These are phyloP conservation scores for Verticillium tricorpus DNA, from an alignment of 2,329 filamentous ascomycete species.

Conservation along the genomic window DNA sequence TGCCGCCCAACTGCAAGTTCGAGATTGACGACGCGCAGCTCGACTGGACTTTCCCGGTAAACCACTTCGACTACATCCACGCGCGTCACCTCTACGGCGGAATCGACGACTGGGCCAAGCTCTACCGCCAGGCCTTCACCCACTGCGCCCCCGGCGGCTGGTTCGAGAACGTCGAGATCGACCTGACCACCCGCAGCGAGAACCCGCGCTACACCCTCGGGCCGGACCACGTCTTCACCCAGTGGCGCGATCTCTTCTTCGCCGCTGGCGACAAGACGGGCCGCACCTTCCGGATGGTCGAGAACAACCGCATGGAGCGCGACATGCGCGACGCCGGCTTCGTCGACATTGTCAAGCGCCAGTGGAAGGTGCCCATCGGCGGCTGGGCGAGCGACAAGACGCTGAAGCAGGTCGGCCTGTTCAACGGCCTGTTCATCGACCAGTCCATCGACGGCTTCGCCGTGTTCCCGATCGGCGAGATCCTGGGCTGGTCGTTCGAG, in stretches of 20 bases:
- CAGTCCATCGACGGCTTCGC: constrained; percentile 23
- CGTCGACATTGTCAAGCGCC: constrained; percentile 10
- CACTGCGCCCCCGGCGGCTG: constrained; percentile 43
- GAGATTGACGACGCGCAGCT: constrained; percentile 58
- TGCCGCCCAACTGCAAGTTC: constrained; percentile 59
- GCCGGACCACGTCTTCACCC: background rate
- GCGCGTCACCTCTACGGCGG: constrained; percentile 48
- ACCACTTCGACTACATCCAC: constrained; percentile 56
- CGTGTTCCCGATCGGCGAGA: constrained; percentile 18
- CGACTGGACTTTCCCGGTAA: constrained; percentile 39
- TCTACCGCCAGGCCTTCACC: constrained; percentile 41
- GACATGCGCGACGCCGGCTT: constrained; percentile 20
- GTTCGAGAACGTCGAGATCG: constrained; percentile 16
- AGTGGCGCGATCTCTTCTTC: constrained; percentile 22
- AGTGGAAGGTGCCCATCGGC: constrained; percentile 12
- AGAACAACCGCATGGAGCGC: constrained; percentile 13
- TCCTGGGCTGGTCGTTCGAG: constrained; percentile 22
- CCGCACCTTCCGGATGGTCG: constrained; percentile 21
- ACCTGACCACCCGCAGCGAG: constrained; percentile 5
- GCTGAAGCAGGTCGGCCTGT: constrained; percentile 13
- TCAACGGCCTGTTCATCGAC: constrained; percentile 18
- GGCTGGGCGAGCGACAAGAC: constrained; percentile 9
- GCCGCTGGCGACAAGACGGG: constrained; percentile 23
- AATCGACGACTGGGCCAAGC: constrained; percentile 45
- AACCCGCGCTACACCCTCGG: background rate